Conservation (phyloP, 192 early-diverging fungal genomes). For the Backusella tuberculispora region DNA sequence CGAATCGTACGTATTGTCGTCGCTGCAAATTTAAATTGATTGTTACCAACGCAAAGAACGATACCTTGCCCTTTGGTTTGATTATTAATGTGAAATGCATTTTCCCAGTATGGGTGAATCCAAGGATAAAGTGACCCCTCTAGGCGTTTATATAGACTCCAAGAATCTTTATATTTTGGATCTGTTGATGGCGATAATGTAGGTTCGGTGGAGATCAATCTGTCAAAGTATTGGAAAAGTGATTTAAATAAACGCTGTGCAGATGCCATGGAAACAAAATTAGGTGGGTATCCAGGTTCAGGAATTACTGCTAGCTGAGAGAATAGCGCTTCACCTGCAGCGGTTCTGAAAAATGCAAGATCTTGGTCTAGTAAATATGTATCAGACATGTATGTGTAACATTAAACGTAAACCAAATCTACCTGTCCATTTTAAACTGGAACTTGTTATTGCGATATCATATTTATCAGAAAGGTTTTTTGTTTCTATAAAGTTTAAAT, state of each 20-base stretch:
- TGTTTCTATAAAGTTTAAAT: not conserved
- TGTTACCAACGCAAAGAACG: slow-evolving; percentile 44
- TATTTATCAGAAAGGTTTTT: not conserved
- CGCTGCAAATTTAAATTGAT: slow-evolving; percentile 46
- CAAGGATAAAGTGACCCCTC: slow-evolving; percentile 31
- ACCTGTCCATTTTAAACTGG: slow-evolving; percentile 16
- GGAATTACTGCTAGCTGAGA: slow-evolving; percentile 6
- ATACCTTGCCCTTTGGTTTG: slow-evolving; percentile 27
- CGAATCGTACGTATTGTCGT: slow-evolving; percentile 46
- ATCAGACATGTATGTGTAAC: not conserved
- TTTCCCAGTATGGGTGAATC: slow-evolving; percentile 25
- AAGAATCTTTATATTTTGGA: slow-evolving; percentile 17
- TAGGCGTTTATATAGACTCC: slow-evolving; percentile 28
- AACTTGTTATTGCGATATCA: slow-evolving; percentile 8
- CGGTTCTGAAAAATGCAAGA: slow-evolving; percentile 3
- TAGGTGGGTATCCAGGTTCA: slow-evolving; percentile 7
- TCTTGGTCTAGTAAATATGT: slow-evolving; percentile 7
- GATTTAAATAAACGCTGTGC: slow-evolving; percentile 26
- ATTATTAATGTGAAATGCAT: slow-evolving; percentile 26
- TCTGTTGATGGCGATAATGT: not conserved
- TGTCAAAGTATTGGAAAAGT: slow-evolving; percentile 26
- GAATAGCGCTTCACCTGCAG: slow-evolving; percentile 1
- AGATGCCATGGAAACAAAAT: slow-evolving; percentile 15
- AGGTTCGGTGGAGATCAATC: not conserved
- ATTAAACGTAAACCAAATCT: too few relatives aligned